phyloP scores from a whole-genome alignment of 2,329 filamentous ascomycete species.

The Fusarium sp. region DNA sequence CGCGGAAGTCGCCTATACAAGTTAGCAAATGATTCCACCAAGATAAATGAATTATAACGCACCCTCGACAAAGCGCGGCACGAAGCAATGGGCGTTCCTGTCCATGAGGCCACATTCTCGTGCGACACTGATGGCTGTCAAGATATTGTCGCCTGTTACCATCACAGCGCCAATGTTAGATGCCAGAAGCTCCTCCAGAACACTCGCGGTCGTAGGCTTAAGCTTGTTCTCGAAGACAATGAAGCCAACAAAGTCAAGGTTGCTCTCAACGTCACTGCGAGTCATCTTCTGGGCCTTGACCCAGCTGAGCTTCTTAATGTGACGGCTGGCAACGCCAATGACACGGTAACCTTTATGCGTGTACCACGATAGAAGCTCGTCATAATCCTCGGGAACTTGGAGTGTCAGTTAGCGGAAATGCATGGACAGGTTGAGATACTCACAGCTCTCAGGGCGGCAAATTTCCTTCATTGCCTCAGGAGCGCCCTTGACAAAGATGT shows the following conservation, averaged over 20 bases:
- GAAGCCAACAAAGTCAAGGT: slow-evolving; percentile 90
- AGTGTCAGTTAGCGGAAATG: slow-evolving; percentile 33
- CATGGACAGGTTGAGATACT: slow-evolving; percentile 48
- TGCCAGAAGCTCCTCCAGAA: slow-evolving; percentile 82
- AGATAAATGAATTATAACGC: slow-evolving; percentile 14
- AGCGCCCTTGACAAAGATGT: slow-evolving; percentile 95
- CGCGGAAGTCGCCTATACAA: slow-evolving; percentile 71
- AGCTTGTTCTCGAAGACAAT: slow-evolving; percentile 99
- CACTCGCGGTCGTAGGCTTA: slow-evolving; percentile 83
- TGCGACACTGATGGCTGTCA: slow-evolving; percentile 95
- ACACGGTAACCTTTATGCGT: slow-evolving; percentile 97
- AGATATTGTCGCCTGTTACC: slow-evolving; percentile 98
- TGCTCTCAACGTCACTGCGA: slow-evolving; percentile 83
- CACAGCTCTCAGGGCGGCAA: slow-evolving; percentile 82
- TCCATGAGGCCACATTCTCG: slow-evolving; percentile 88
- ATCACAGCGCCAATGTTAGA: slow-evolving; percentile 92
- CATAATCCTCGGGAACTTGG: slow-evolving; percentile 84
- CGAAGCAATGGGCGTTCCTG: slow-evolving; percentile 86
- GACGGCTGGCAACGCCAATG: slow-evolving; percentile 92
- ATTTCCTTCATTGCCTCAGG: slow-evolving; percentile 97
- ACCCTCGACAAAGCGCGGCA: slow-evolving; percentile 87
- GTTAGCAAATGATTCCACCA: slow-evolving; percentile 22
- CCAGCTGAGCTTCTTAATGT: slow-evolving; percentile 89
- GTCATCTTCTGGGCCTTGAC: slow-evolving; percentile 95
- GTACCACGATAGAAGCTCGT: slow-evolving; percentile 88